Base-by-base conservation (phyloP, 148 eudicot genomes). In the Limonium bicolor region DNA sequence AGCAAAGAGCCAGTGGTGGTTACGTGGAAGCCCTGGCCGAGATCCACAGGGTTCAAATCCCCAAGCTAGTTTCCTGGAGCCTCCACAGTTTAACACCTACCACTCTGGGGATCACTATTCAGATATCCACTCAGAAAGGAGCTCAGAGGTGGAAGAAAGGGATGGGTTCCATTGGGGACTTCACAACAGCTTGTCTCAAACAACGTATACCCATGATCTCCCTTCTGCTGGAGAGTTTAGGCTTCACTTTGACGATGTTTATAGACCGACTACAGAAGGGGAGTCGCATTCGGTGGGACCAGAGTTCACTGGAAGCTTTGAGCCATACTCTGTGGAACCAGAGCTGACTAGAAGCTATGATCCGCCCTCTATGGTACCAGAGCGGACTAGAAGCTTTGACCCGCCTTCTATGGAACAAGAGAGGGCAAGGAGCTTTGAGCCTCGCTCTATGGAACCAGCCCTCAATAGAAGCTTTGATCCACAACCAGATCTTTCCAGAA, bases 161-260 rank as follows among this genome's bases (percentile, higher is more conserved):
- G 50, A 58, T 58, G 28, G 36, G 32, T 40, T 69, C 46, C 52
- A 25, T 27, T 34, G 54, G 39, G 28, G 56, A 35, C 64, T 67
- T 46, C 60, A 55, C 50, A 48, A 65, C 27, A 46, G 64, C 14
- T 46, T 80, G 34, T 70, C 78, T 33, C 61, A 45, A 26, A 63
- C 83, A 15, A 63, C 56, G 27, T 45, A 54, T 49, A 62, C 67
- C 36, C 58, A 63, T n/a, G 80, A 67, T 7, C 48, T 73, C 33
- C 79, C 29, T 26, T 40, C 31, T 16, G 61, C 39, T 7, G 80
- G 71, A 7, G 78, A 59, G 31, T 72, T 79, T 12, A 66, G 65
- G 67, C 94, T 79, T 38, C 86, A 74, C 34, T 87, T 87, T 36
- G 96, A 64, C 45, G 93, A 77, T 59, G 69, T 82, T 6, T 79